Evolutionary conservation across 1,284 basidiomycete species (phyloP).

Genomic region (Ceratobasidium sp.): DNA sequence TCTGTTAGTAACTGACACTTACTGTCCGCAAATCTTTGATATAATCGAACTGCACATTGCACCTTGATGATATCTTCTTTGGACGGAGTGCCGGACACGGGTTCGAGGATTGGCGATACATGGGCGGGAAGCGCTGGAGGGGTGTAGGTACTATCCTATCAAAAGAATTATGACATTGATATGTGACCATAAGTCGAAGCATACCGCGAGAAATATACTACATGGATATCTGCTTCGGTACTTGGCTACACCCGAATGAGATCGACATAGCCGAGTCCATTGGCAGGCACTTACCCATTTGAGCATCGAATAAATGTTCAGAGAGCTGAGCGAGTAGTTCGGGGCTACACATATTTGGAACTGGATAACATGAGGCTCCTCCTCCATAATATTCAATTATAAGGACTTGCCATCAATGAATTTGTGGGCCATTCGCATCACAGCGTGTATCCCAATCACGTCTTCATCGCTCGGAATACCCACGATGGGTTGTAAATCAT

Average conservation of each 20-base stretch:
- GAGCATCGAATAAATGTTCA: conserved; percentile 21
- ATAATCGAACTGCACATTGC: background rate
- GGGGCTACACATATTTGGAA: background rate
- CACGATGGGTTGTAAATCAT: background rate
- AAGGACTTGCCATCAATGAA: background rate
- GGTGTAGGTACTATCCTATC: background rate
- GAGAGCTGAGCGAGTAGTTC: background rate
- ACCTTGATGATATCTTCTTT: background rate
- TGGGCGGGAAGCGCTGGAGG: background rate
- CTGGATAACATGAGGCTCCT: background rate
- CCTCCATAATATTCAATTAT: background rate
- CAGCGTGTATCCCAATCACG: conserved; percentile 1
- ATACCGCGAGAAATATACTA: background rate
- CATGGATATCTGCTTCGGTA: background rate
- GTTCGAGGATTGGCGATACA: background rate
- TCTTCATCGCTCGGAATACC: conserved; percentile 21
- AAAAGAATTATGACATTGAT: background rate
- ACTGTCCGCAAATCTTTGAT: background rate
- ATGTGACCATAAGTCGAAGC: background rate
- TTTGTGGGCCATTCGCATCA: background rate
- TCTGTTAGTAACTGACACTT: too few relatives aligned
- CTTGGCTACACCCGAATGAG: background rate
- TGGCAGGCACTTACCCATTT: conserved; percentile 20
- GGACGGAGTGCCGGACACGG: background rate
- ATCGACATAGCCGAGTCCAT: background rate